Evolutionary conservation across 495 filamentous ascomycete genomes (phyloP).

Genomic region (Apodospora peruviana): DNA sequence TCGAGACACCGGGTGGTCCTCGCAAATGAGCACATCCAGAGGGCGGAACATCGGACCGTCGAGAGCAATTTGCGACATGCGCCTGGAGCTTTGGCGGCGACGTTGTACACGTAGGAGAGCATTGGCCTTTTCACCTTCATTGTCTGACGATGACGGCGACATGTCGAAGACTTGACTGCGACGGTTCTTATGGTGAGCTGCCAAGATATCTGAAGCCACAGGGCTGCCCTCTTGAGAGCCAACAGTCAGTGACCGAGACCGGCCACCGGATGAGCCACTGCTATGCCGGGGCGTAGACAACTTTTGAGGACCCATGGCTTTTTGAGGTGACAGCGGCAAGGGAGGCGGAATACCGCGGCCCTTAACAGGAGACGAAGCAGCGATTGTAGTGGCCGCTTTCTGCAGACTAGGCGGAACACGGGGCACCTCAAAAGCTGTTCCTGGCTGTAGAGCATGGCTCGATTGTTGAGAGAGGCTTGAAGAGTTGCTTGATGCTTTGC

Average conservation of each 20-base stretch:
- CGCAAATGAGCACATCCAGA: slow-evolving; percentile 90
- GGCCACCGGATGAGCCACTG: slow-evolving; percentile 40
- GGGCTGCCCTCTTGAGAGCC: slow-evolving; percentile 87
- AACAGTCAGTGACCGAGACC: slow-evolving; percentile 85
- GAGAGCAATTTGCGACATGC: slow-evolving; percentile 82
- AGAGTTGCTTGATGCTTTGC: slow-evolving; percentile 77
- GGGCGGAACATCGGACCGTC: slow-evolving; percentile 81
- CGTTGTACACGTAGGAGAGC: slow-evolving; percentile 90
- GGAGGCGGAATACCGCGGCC: slow-evolving; percentile 51
- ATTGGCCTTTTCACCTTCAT: slow-evolving; percentile 86
- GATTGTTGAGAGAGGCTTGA: slow-evolving; percentile 79
- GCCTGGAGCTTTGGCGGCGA: slow-evolving; percentile 82
- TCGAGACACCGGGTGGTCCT: slow-evolving; percentile 95
- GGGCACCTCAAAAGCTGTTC: slow-evolving; percentile 65
- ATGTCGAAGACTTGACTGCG: slow-evolving; percentile 93
- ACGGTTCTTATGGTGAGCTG: slow-evolving; percentile 74
- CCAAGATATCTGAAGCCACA: slow-evolving; percentile 59
- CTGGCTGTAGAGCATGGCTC: slow-evolving; percentile 65
- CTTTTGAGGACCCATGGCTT: slow-evolving; percentile 21
- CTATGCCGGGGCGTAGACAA: slow-evolving; percentile 42
- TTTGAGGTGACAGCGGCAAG: slow-evolving; percentile 46
- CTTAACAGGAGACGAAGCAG: slow-evolving; percentile 74
- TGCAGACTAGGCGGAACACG: slow-evolving; percentile 55
- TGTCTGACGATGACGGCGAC: slow-evolving; percentile 96
- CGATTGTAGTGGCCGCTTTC: slow-evolving; percentile 52